Base-by-base conservation (phyloP, 1,284 basidiomycete genomes). In the Rhodotorula sp. region DNA sequence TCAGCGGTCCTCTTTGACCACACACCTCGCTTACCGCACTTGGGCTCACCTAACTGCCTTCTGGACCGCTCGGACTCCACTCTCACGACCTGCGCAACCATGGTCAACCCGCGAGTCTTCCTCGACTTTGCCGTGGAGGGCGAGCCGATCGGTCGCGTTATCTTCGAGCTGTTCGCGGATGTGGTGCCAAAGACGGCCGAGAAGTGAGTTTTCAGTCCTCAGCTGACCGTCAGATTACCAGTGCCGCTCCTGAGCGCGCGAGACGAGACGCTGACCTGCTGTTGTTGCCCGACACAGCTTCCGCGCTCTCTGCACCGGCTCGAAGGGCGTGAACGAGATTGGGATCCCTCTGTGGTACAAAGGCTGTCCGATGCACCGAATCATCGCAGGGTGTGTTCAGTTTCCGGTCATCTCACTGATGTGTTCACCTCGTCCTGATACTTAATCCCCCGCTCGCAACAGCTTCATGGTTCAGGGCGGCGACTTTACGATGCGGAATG, bases 241-340 rank as follows among this genome's bases (percentile, higher is more conserved):
- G 13, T 15, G 39, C 39, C 39, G 39, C 39, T 13, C 3, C 19
- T 17, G 39, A 44, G 39, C 39, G 7, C 11, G 39, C 36, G 39
- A 52, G 29, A 7, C 19, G 51, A 27, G 30, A 17, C 19, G 36
- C 36, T 32, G 36, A 47, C 29, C 24, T 9, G 17, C 2, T 24
- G 30, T 44, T 59, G 48, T n/a, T 46, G 47, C 19, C 58, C 2
- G 29, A 55, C 55, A 9, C 75, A 92, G 91, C 82, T 96, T 96
- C 79, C 87, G 92, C 57, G 88, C 88, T 17, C 83, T 96, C 67
- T 93, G 90, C 79, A 94, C 92, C 0, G 93, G 92, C 20, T 90
- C 94, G 79, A 89, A 88, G 77, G 91, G 92, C 22, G 77, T 88
- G 88, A 0, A 81, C 82, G 2, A 79, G 84, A 85, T 87, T 0